Conservation (phyloP, 2,329 filamentous ascomycete species). For the Trematosphaeria pertusa region DNA sequence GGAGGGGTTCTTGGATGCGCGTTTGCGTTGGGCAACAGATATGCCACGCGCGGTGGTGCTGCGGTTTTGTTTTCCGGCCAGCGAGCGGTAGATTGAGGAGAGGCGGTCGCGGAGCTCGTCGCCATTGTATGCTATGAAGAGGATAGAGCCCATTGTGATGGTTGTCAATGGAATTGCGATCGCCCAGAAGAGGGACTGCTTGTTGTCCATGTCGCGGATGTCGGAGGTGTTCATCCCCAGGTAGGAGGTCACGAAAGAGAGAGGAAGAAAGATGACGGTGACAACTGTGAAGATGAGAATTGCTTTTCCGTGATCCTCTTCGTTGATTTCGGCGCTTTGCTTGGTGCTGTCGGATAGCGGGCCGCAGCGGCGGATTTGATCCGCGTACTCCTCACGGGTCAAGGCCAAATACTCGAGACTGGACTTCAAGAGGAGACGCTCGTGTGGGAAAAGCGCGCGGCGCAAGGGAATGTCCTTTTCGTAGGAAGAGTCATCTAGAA, state of each 20-base stretch:
- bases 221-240: conserved; percentile 52
- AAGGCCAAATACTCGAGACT: conserved; percentile 31
- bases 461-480: conserved; percentile 25
- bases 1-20: conserved; percentile 9
- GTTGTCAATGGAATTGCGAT: conserved; percentile 39
- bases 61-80: conserved; percentile 27
- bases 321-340: conserved; percentile 43
- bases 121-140: conserved; percentile 40
- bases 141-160: conserved; percentile 29
- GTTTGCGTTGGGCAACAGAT: conserved; percentile 34
- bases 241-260: conserved; percentile 53
- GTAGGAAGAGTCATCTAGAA: conserved; percentile 36
- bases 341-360: conserved; percentile 42
- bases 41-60: conserved; percentile 25
- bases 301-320: conserved; percentile 51
- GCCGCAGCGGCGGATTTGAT: conserved; percentile 32
- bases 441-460: conserved; percentile 28
- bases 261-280: conserved; percentile 53
- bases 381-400: conserved; percentile 29
- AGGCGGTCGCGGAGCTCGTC: conserved; percentile 30
- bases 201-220: conserved; percentile 49
- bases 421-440: conserved; percentile 27
- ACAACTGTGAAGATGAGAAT: conserved; percentile 55
- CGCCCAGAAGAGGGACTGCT: conserved; percentile 51
- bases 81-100: conserved; percentile 15